Base-by-base conservation (phyloP, 305 asterid species). In the Caryopteris hybrid region DNA sequence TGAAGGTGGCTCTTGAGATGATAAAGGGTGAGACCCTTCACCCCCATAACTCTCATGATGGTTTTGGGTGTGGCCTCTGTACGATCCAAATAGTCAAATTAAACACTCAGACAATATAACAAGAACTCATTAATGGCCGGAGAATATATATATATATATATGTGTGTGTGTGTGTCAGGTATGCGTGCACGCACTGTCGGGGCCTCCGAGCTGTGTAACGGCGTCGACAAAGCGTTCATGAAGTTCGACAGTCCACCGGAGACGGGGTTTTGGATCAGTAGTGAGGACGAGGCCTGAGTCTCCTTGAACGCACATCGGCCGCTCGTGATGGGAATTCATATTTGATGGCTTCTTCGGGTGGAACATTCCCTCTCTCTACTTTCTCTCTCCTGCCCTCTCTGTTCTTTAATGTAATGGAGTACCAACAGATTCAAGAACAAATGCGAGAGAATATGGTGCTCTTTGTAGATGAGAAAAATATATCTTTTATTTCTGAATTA, bases 1-100 rank as follows among this genome's bases (percentile, higher is more conserved):
- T 94, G 99, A 64, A 94, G 97, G 76, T 94, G 99, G 83, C 99
- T 94, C 90, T 94, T 94, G 84, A 94, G 96, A 89, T 94, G 99
- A 85, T 94, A 94, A 43, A 94, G 97, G 6, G 98, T 94, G 43
- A 94, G 89, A 21, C 99, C 98, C 80, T 88, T 91, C 27, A 94
- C 96, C 52, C 97, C 99, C 99, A 94, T 94, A 68, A 91, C 99
- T 65, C 96, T 83, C 99, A 94, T 89, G 81, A 94, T 89, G 8
- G 96, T 91, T 81, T 94, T 94, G 8, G 99, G 99, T 7, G 97
- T 94, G 45, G 97, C 97, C 90, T 91, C 97, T 93, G 51, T n/a
- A n/a, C n/a, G n/a, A n/a, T n/a, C n/a, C n/a, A n/a, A 42, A 4
- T 22, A 18, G n/a, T n/a, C 5, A 14, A 0, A 27, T 25, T 4